Evolutionary conservation across 1,139 yeast genomes (phyloP), one percentile per base, ranked within the genome.

Genomic region (Blastobotrys ciferrii): DNA sequence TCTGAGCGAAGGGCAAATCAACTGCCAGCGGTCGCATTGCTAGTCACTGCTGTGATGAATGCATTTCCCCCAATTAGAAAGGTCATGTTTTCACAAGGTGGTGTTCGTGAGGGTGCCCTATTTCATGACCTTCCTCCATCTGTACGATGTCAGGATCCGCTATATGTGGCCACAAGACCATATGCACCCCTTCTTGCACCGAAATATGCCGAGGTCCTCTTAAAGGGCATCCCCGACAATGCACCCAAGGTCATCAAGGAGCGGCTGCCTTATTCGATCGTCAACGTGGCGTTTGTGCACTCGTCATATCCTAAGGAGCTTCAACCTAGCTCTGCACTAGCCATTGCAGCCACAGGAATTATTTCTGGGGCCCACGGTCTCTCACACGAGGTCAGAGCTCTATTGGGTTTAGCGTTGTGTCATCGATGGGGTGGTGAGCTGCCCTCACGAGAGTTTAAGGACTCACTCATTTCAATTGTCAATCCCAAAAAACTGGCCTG

Each of bases 371-470:
- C 83, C 2, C 86, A 82, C 59, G 89, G 88, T 2, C 65, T 83
- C 38, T 77, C 85, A 0, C 88, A 83, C 60, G 75, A 80, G 56
- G 78, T 79, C 2, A 69, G 87, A 47, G 86, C 86, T 0, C 65
- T 83, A 44, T 72, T 82, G 11, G 88, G 88, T 0, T 73, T 83
- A 33, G 85, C 87, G 1, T 67, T 82, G 20, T 80, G 87, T 64
- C 84, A 82, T 57, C 70, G 89, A 55, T 83, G 88, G 88, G 88
- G 88, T 31, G 86, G 84, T 1, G 86, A 81, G 55, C 67, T 82
- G n/a, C 83, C 86, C 9, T 77, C 75, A 41, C 52, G 51, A 31
- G 37, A 52, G 4, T 71, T 72, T 53, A 74, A 75, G 55, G 69
- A 70, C 19, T 62, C 66, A 14, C 61, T 80, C 47, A 65, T 75